A percentile compares a stretch with the other conserved stretches of the same genome.
These are phyloP conservation scores for Sordariomycetes sp. DNA, from an alignment of 2,329 filamentous ascomycete species.

Conservation along the genomic window DNA sequence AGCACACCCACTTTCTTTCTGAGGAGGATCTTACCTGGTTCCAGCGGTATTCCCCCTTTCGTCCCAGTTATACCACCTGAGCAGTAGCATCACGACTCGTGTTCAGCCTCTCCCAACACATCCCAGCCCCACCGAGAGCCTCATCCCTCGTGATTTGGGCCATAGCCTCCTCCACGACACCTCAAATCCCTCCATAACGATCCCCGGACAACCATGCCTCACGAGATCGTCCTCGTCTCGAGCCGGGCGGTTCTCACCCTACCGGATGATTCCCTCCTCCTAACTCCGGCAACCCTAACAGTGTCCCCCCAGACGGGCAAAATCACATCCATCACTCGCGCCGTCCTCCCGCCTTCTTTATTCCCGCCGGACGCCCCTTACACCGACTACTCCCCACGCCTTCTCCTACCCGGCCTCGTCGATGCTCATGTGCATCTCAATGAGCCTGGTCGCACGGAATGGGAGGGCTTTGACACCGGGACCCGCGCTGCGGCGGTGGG, in stretches of 20 bases:
- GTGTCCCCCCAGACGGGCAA: conserved; percentile 73
- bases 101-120: neutral
- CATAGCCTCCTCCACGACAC: neutral
- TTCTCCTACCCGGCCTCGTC: conserved; percentile 83
- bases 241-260: conserved; percentile 72
- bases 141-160: neutral
- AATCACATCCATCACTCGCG: conserved; percentile 65
- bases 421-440: conserved; percentile 98
- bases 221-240: conserved; percentile 60
- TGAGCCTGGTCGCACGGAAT: conserved; percentile 92
- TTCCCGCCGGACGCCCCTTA: conserved; percentile 69
- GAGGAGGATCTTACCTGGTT: neutral
- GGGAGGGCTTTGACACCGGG: conserved; percentile 96
- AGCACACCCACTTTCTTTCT: neutral
- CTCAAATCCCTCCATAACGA: neutral
- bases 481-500: conserved; percentile 90
- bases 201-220: neutral
- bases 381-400: conserved; percentile 71
- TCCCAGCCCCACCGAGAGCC: neutral
- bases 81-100: neutral
- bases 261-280: conserved; percentile 44
- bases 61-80: neutral
- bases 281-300: conserved; percentile 75
- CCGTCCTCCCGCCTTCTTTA: conserved; percentile 60
- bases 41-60: neutral